Base-by-base conservation (phyloP, 2,329 filamentous ascomycete species). In the Cryphonectria nitschkei region DNA sequence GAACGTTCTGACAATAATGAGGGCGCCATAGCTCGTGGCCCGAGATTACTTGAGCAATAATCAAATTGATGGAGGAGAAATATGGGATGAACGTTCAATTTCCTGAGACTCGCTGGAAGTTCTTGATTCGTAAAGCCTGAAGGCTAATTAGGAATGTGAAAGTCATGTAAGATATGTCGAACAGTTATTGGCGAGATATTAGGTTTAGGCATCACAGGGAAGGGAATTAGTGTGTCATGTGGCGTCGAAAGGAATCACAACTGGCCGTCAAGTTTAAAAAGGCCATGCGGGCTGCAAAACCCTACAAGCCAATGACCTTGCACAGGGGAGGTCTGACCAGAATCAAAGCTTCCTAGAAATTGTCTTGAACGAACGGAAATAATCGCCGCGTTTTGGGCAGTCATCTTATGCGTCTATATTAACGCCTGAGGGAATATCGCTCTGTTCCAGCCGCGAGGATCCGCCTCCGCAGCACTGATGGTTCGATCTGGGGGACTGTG, bases 401-500 rank as follows among this genome's bases (percentile, higher is more conserved):
- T 60, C 61, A 34, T 29, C 54, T 41, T 46, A 64, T 46, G 61
- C 39, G 14, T 64, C 11, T 26, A 46, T 37, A 43, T 54, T 65
- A 37, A 54, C 50, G 43, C 54, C 41, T 5, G 34, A 39, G 34
- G 16, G 14, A 61, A 61, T 58, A 54, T 66, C n/a, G 41, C 34
- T 50, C 54, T 19, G 58, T 43, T 22, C 19, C 32, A 41, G 26
- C 60, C 43, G 61, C 52, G 39, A 50, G 68, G 60, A 62, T 65
- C 60, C 68, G 65, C 68, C 68, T 67, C 64, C 70, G 50, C 67
- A 64, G 32, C 50, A 16, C 26, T 22, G 34, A 46, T 72, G 70
- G 70, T 72, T 65, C 70, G 70, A 72, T 61, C 39, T 56, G 65
- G 65, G 50, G 39, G 13, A 62, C 8, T 60, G 66, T 61, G 66